Base-by-base conservation (phyloP, 2,329 filamentous ascomycete species). In the Fusarium begoniae region DNA sequence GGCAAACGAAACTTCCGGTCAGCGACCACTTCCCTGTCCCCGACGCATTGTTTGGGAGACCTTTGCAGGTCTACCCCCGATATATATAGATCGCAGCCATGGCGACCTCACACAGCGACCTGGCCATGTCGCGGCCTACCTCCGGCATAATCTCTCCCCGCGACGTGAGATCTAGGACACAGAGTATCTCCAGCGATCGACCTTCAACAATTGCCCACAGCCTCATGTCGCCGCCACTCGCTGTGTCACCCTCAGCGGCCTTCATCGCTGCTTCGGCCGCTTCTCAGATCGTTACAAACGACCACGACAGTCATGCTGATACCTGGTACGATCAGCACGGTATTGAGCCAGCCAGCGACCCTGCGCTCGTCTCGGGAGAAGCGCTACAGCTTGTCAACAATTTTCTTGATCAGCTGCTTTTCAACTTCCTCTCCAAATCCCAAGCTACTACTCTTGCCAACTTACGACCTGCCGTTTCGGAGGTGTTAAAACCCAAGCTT, bases 371-470 rank as follows among this genome's bases (percentile, higher is more conserved):
- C 65, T 92, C 94, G 2, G 86, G 88, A 5, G 88, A 89, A 35
- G 94, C 96, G 2, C 85, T 98, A 43, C 87, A 88, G 47, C 88
- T 97, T 15, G 89, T 98, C 79, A 99, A 99, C 84, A 91, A 89
- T 78, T 99, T 99, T 80, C 89, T 99, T 71, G 96, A 99, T 81
- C 94, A 98, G 80, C 87, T 98, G 9, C 88, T 99, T 11, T 98
- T 95, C 85, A 96, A 94, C 79, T 93, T 98, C 72, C 89, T 99
- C n/a, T 90, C 91, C 32, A 86, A 90, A 18, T 92, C 96, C 24
- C 91, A 92, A 77, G 95, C 95, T 6, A 97, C 95, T 0, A 90
- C 91, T 6, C 87, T 98, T 14, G 84, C 89, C 13, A 88, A 91
- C 6, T 88, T 98, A 67, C 91, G 95, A 68, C 93, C 94, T 7